Evolutionary conservation across 2,329 filamentous ascomycete genomes (phyloP).

Genomic region (Pseudogymnoascus sp.): DNA sequence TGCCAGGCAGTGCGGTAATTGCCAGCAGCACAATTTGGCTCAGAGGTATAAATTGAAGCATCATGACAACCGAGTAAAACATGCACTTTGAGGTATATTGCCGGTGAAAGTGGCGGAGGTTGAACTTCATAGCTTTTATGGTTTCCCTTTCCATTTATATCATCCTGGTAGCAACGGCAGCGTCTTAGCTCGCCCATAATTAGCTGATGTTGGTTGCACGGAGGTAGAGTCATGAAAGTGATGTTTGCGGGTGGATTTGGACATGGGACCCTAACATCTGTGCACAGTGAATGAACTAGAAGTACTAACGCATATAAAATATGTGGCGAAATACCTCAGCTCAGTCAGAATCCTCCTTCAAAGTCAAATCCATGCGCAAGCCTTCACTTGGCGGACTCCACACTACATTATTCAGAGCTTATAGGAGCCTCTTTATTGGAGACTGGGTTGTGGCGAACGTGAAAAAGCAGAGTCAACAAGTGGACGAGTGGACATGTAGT

Average conservation of each 20-base stretch:
- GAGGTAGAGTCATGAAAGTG: neutral
- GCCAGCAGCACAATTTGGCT: neutral
- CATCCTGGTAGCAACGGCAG: neutral
- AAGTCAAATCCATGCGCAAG: neutral
- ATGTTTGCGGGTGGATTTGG: neutral
- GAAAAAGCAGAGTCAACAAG: neutral
- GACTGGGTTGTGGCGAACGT: neutral
- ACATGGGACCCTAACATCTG: slow-evolving; percentile 3
- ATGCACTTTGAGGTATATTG: slow-evolving; percentile 1
- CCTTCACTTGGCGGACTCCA: neutral
- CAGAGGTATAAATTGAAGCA: neutral
- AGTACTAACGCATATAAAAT: neutral
- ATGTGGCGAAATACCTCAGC: neutral
- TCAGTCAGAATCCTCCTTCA: neutral
- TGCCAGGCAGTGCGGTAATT: neutral
- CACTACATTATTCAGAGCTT: slow-evolving; percentile 4
- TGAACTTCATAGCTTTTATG: neutral
- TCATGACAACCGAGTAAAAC: neutral
- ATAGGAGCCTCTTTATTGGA: neutral
- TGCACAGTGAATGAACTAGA: neutral
- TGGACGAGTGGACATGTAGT: neutral
- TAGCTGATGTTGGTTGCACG: neutral
- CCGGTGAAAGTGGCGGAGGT: neutral
- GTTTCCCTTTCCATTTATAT: neutral
- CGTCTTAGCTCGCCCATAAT: neutral